phyloP scores from a whole-genome alignment of 2,329 filamentous ascomycete genomes.

The Rutstroemia sp. region DNA sequence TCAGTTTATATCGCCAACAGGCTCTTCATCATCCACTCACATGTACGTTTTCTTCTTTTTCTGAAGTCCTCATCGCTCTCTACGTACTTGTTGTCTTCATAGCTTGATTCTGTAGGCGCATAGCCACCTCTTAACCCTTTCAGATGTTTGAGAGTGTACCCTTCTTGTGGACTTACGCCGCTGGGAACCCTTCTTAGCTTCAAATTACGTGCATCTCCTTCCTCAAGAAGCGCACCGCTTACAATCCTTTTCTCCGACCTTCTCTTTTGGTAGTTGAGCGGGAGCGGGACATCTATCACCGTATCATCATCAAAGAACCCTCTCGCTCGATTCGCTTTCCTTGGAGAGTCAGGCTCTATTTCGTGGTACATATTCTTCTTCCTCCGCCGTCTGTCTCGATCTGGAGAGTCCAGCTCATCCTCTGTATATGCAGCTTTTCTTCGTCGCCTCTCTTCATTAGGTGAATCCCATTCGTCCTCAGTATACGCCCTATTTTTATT shows the following conservation, averaged over 20 bases:
- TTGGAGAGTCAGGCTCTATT: background rate
- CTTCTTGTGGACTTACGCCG: slow-evolving; percentile 26
- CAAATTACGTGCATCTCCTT: slow-evolving; percentile 49
- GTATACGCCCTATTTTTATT: background rate
- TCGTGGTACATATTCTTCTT: background rate
- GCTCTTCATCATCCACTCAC: slow-evolving; percentile 36
- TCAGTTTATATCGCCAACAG: slow-evolving; percentile 4
- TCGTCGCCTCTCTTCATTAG: background rate
- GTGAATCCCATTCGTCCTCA: background rate
- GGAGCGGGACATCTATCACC: slow-evolving; percentile 13
- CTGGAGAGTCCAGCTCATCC: background rate
- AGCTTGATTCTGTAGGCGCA: slow-evolving; percentile 2
- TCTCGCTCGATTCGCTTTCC: background rate
- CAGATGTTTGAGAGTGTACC: slow-evolving; percentile 35
- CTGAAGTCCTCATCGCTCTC: slow-evolving; percentile 9
- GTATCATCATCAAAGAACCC: slow-evolving; percentile 18
- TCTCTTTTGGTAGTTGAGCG: slow-evolving; percentile 22
- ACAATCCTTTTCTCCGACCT: slow-evolving; percentile 49
- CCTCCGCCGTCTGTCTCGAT: background rate
- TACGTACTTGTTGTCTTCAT: background rate
- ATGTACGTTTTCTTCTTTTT: slow-evolving; percentile 51
- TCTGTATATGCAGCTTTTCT: background rate
- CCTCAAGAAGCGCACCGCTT: slow-evolving; percentile 62
- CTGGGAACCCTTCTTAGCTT: slow-evolving; percentile 38
- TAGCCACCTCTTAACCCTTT: slow-evolving; percentile 30